Evolutionary conservation across 208 protist genomes (phyloP).

Genomic region (Vickermania ingenoplastis): DNA sequence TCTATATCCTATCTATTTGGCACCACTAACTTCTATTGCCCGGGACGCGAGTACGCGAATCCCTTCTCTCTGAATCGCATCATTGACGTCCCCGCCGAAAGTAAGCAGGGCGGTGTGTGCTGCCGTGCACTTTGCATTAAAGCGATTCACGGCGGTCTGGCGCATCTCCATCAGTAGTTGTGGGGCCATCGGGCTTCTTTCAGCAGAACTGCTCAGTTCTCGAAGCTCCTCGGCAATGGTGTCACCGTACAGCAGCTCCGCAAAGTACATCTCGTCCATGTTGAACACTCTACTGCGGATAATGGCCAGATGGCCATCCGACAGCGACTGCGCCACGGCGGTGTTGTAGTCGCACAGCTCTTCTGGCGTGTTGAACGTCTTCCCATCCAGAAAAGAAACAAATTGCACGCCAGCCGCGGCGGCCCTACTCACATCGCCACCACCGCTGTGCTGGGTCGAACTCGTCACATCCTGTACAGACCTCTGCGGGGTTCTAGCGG

Average conservation of each 20-base stretch:
- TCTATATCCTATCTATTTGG: too few species aligned
- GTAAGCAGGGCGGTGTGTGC: conserved; percentile 13
- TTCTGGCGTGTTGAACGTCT: conserved; percentile 45
- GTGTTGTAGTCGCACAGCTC: conserved; percentile 71
- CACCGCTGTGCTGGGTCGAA: too few species aligned
- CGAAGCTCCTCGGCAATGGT: conserved; percentile 35
- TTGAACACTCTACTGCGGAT: conserved; percentile 52
- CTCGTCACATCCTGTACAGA: too few species aligned
- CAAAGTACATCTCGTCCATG: conserved; percentile 66
- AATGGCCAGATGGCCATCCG: conserved; percentile 55
- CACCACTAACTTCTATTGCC: neutral
- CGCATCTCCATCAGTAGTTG: neutral
- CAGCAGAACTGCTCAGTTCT: conserved; percentile 5
- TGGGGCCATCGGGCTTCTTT: neutral
- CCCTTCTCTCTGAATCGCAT: conserved; percentile 4
- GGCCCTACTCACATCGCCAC: too few species aligned
- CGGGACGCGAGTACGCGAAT: neutral
- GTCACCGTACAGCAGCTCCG: conserved; percentile 79
- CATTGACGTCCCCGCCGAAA: conserved; percentile 4
- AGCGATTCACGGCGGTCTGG: conserved; percentile 11
- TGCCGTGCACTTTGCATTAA: conserved; percentile 28
- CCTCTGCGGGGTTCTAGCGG: too few species aligned
- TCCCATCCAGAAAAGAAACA: conserved; percentile 68
- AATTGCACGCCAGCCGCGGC: conserved; percentile 43
- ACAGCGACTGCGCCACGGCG: conserved; percentile 51